Conservation (phyloP, 148 eudicot genomes). For the Dianthus caryophyllus region DNA sequence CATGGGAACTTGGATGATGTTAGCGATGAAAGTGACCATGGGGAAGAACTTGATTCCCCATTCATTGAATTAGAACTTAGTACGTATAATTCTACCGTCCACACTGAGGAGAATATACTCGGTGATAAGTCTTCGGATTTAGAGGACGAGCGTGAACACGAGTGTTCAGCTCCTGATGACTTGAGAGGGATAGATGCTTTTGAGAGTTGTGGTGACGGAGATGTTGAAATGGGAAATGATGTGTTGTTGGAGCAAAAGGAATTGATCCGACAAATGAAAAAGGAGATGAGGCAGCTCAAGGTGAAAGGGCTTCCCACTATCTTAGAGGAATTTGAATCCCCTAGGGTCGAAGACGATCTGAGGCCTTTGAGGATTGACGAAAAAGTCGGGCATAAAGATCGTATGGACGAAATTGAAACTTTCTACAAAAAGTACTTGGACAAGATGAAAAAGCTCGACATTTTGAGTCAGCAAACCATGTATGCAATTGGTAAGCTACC, state of each 20-base stretch:
- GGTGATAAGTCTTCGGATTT: constrained; percentile 18
- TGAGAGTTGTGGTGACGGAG: constrained; percentile 31
- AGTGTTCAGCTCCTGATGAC: constrained; percentile 6
- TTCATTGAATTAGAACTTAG: constrained; percentile 41
- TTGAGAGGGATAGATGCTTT: neutral
- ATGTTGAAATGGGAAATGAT: constrained; percentile 44
- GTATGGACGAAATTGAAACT: constrained; percentile 61
- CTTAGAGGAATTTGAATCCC: constrained; percentile 74
- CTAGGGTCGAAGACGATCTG: constrained; percentile 59
- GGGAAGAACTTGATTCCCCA: constrained; percentile 31
- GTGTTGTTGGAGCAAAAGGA: constrained; percentile 54
- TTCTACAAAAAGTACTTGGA: constrained; percentile 73
- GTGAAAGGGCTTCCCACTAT: constrained; percentile 69
- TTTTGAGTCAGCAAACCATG: constrained; percentile 79
- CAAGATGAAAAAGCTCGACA: constrained; percentile 76
- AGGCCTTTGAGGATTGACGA: constrained; percentile 72
- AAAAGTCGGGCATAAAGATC: constrained; percentile 60
- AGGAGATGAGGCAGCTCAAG: constrained; percentile 56
- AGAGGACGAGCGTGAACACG: constrained; percentile 13
- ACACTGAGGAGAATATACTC: neutral
- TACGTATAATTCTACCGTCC: constrained; percentile 1
- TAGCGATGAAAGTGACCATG: constrained; percentile 14
- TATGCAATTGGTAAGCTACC: constrained; percentile 77
- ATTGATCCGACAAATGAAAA: constrained; percentile 64
- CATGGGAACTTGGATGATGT: constrained; percentile 4